Evolutionary conservation across 2,329 filamentous ascomycete genomes (phyloP).

Genomic region (Phaeoacremonium minimum): DNA sequence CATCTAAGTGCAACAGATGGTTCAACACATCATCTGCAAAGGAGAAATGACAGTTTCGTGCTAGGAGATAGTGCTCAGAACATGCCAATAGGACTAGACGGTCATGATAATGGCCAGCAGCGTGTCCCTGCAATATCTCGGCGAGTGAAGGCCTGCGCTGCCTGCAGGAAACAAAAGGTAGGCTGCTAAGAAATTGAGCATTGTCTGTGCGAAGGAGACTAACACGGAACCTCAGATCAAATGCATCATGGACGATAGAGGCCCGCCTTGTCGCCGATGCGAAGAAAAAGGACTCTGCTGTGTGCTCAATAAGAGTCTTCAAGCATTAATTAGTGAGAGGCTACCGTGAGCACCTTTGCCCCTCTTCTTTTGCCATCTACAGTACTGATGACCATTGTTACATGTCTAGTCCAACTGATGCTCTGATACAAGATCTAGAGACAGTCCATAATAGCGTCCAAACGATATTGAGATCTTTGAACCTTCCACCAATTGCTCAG

Average conservation of each 20-base stretch:
- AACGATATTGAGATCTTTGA: constrained; percentile 10
- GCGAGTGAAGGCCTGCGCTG: constrained; percentile 34
- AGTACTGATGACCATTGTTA: background rate
- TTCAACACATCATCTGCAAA: no score
- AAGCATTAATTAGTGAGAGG: constrained; percentile 35
- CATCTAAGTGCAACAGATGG: no score
- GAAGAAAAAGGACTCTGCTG: constrained; percentile 29
- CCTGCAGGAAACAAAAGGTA: constrained; percentile 35
- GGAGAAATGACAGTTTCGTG: no score
- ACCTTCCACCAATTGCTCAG: constrained; percentile 9
- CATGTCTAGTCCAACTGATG: constrained; percentile 3
- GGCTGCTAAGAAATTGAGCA: background rate
- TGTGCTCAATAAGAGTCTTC: constrained; percentile 34
- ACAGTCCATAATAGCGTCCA: constrained; percentile 14
- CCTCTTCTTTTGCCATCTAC: background rate
- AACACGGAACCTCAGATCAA: no score
- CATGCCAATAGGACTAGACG: no score
- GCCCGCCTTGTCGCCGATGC: constrained; percentile 32
- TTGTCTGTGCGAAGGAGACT: background rate
- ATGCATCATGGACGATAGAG: constrained; percentile 33
- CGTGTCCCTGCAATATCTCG: constrained; percentile 25
- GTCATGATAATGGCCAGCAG: no score
- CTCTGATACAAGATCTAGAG: constrained; percentile 14
- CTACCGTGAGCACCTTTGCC: constrained; percentile 27
- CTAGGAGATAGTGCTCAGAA: no score